Conservation (phyloP, 73 alveolate genomes). For the Paramecium primaurelia region DNA sequence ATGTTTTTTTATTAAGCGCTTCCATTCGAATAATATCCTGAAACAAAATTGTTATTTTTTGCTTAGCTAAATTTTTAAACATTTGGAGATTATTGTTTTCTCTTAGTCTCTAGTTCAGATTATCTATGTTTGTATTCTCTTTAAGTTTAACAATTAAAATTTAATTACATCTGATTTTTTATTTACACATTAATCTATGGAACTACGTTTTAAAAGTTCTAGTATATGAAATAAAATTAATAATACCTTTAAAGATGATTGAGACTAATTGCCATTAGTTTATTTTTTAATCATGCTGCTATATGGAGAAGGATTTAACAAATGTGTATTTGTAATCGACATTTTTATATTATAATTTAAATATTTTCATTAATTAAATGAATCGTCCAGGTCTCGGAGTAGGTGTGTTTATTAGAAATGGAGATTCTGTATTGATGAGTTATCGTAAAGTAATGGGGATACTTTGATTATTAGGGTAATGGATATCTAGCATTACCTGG, state of each 20-base stretch:
- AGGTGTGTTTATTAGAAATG: background rate
- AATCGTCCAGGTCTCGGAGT: background rate
- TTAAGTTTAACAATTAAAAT: conserved; percentile 6
- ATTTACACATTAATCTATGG: conserved; percentile 11
- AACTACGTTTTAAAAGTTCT: background rate
- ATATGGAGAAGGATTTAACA: background rate
- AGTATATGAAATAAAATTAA: background rate
- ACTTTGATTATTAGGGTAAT: background rate
- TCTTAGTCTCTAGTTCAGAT: background rate
- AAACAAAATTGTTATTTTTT: background rate
- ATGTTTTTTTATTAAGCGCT: background rate
- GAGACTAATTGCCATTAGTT: background rate
- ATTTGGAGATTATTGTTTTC: background rate
- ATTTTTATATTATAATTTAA: background rate
- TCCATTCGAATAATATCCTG: conserved; percentile 28
- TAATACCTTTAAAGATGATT: background rate
- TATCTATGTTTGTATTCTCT: background rate
- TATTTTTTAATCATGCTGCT: background rate
- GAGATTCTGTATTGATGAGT: background rate
- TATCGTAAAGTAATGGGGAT: background rate
- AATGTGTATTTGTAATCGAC: background rate
- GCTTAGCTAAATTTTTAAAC: background rate
- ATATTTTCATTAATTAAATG: background rate
- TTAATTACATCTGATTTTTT: background rate
- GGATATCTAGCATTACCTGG: conserved; percentile 30